Evolutionary conservation across 2,329 filamentous ascomycete genomes (phyloP).

Genomic region (Coniochaeta prunicola): DNA sequence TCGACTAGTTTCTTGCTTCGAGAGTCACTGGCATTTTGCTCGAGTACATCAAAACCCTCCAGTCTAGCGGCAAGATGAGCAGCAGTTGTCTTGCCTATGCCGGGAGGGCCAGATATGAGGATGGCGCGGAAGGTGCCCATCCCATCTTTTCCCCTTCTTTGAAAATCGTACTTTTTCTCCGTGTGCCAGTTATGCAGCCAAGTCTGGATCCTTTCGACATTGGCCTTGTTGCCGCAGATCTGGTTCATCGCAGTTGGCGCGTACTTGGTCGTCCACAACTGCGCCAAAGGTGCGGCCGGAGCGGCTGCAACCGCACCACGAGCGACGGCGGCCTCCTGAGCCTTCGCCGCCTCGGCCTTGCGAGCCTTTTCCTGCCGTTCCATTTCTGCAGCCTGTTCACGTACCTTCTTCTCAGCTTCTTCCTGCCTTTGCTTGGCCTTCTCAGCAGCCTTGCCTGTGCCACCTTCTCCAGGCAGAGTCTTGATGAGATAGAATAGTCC

Average conservation of each 20-base stretch:
- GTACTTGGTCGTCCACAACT: slow-evolving; percentile 92
- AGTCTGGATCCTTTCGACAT: slow-evolving; percentile 80
- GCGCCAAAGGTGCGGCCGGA: slow-evolving; percentile 43
- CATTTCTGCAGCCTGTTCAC: slow-evolving; percentile 75
- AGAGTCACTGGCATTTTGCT: slow-evolving; percentile 93
- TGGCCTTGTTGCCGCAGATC: slow-evolving; percentile 89
- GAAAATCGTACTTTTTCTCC: slow-evolving; percentile 72
- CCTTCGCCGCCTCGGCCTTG: slow-evolving; percentile 44
- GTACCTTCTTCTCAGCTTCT: slow-evolving; percentile 76
- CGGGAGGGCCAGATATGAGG: slow-evolving; percentile 90
- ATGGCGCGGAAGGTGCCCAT: slow-evolving; percentile 79
- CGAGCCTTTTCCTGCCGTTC: slow-evolving; percentile 67
- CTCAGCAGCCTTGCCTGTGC: slow-evolving; percentile 79
- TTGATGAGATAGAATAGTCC: slow-evolving; percentile 84
- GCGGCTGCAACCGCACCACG: slow-evolving; percentile 31
- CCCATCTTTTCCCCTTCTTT: slow-evolving; percentile 75
- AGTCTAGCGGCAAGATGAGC: slow-evolving; percentile 90
- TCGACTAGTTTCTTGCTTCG: slow-evolving; percentile 96
- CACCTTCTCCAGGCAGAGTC: slow-evolving; percentile 75
- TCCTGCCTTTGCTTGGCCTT: slow-evolving; percentile 79
- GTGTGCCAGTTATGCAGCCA: slow-evolving; percentile 84
- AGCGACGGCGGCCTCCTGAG: slow-evolving; percentile 41
- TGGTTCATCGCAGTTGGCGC: slow-evolving; percentile 77
- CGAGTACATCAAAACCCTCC: slow-evolving; percentile 87
- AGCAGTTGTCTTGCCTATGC: slow-evolving; percentile 95